Evolutionary conservation across 805 yeast genomes (phyloP).

Genomic region (Hyphopichia homilentoma): DNA sequence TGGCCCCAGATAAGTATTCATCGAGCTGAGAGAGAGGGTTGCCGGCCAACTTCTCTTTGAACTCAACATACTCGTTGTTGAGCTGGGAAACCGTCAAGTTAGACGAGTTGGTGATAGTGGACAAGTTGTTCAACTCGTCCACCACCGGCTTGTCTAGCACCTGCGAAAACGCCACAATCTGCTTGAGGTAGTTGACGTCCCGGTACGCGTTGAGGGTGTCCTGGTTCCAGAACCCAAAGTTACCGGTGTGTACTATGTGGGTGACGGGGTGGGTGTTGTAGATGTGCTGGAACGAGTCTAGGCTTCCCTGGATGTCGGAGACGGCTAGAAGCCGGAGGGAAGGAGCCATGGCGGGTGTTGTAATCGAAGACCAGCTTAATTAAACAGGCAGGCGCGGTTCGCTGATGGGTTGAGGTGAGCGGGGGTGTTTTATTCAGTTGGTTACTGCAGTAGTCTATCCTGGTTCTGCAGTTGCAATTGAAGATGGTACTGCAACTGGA

Average conservation of each 20-base stretch:
- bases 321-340: constrained; percentile 15
- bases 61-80: constrained; percentile 1
- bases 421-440: too few relatives aligned
- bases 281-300: constrained; percentile 12
- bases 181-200: constrained; percentile 55
- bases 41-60: constrained; percentile 7
- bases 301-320: constrained; percentile 29
- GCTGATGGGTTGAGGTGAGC: too few relatives aligned
- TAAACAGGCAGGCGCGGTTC: too few relatives aligned
- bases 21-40: constrained; percentile 15
- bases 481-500: too few relatives aligned
- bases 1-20: constrained; percentile 31
- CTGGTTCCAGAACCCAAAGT: constrained; percentile 70
- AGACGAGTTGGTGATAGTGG: constrained; percentile 19
- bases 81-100: constrained; percentile 7
- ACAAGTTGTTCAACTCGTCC: constrained; percentile 49
- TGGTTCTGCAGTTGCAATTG: too few relatives aligned
- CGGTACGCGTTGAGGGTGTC: constrained; percentile 50
- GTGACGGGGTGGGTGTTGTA: constrained; percentile 5
- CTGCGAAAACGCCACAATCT: constrained; percentile 65
- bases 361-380: too few relatives aligned
- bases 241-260: constrained; percentile 67
- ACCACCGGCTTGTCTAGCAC: constrained; percentile 47
- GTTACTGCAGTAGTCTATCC: too few relatives aligned
- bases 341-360: too few relatives aligned